Evolutionary conservation across 805 yeast species (phyloP), one percentile per base, ranked within the genome.

Genomic region (Monosporozyma aquatica): DNA sequence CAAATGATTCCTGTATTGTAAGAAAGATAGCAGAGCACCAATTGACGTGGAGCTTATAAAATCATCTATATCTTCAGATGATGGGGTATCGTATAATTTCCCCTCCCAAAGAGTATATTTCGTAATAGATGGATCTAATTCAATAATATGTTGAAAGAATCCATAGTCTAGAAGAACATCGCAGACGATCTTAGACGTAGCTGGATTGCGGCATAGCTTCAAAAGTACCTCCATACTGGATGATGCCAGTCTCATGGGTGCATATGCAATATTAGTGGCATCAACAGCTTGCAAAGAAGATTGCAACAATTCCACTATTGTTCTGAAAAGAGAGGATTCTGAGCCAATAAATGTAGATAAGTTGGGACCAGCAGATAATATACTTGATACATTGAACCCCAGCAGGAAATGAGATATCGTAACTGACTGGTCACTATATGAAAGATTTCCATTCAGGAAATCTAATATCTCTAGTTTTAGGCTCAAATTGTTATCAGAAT

Each of bases 381-480:
- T 67, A 40, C 71, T 74, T 1, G 64, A 60, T 28, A 72, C 63
- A 33, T 75, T 78, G 59, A 79, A 87, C 0, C 97, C 97, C 1
- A 90, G 68, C 7, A 90, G 58, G 50, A 81, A 80, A 56, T 87
- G 97, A 1, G 90, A 66, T 1, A 82, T 70, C 0, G 80, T 71
- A 5, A 78, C 71, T 13, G 61, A 64, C 9, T 64, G 64, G 0
- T 69, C 62, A 6, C 66, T 63, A 1, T 65, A 47, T 1, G 67
- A 58, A 39, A 86, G 62, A 46, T 76, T 75, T 3, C 59, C 56
- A 36, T 68, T 63, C 40, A 89, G 54, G 51, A 82, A 82, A 25
- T 75, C 69, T 40, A 90, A 60, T 5, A 87, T 59, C 13, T 72
- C 70, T 24, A 76, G 56, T 53, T 87, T 86, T 11, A 77, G 54